Percentiles rank a stretch among this genome's conserved stretches.
phyloP scores from a whole-genome alignment of 2,329 filamentous ascomycete species.

The Scedosporium boydii region DNA sequence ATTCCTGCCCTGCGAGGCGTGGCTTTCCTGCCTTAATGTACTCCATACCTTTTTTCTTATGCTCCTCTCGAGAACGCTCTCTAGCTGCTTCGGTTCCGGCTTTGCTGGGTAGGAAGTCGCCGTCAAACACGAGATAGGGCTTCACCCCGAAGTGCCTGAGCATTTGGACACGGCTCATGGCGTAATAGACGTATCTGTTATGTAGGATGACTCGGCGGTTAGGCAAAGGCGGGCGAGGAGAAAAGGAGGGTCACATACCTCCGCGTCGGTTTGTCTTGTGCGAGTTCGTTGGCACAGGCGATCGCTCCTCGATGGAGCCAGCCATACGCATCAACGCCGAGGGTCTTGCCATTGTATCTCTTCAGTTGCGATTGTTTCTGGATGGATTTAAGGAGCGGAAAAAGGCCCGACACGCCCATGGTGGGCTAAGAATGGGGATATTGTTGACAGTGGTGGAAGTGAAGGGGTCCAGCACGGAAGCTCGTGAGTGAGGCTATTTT shows the following conservation, averaged over 20 bases:
- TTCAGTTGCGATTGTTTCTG: constrained; percentile 81
- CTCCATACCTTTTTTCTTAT: constrained; percentile 65
- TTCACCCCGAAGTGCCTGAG: constrained; percentile 84
- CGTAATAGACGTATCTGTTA: constrained; percentile 75
- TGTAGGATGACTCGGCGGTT: background rate
- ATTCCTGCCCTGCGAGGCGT: constrained; percentile 70
- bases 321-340: constrained; percentile 95
- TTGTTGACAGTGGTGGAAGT: background rate
- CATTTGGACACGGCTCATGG: constrained; percentile 87
- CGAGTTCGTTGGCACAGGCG: constrained; percentile 83
- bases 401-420: constrained; percentile 34
- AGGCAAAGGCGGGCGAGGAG: constrained; percentile 1
- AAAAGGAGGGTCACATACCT: constrained; percentile 49
- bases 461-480: background rate
- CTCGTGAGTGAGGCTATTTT: background rate
- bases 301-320: constrained; percentile 95
- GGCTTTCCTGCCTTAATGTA: constrained; percentile 73
- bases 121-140: constrained; percentile 95
- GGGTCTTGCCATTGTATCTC: constrained; percentile 75
- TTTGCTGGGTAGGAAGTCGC: constrained; percentile 91
- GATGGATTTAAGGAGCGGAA: constrained; percentile 91
- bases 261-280: constrained; percentile 75
- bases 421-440: background rate
- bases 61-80: constrained; percentile 65
- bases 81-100: constrained; percentile 74